Evolutionary conservation across 2,329 filamentous ascomycete genomes (phyloP), one percentile per base, ranked within the genome.

Genomic region (Coniella vitis): DNA sequence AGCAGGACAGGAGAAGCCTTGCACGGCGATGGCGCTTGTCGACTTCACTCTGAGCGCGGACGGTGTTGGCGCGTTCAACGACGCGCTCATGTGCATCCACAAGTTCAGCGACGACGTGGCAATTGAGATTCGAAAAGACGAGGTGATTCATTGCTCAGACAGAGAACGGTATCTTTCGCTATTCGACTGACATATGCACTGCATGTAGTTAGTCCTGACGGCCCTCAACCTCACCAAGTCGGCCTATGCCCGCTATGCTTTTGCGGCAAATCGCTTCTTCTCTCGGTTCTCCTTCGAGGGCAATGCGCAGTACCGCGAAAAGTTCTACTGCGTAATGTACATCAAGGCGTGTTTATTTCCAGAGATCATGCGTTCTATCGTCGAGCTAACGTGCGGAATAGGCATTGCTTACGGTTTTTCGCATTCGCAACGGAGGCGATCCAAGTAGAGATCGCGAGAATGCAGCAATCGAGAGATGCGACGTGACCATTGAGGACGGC

Each of bases 31-130:
- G 81, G 70, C 78, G 5, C 68, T 84, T n/a, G 66, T 90, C 50
- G 83, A 75, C 52, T 90, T 90, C 61, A 86, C 84, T 0, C 70
- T 91, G 47, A 85, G 76, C 57, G 85, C 87, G 49, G 85, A 90
- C 57, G 83, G 83, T 29, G 80, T 88, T 38, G 73, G 74, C 7
- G 79, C 78, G 42, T 71, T 91, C 38, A 84, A 88, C 58, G 87
- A 90, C 64, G 76, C 82, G 20, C 75, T 91, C 49, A 72, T 81
- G 19, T 91, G 87, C 63, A 74, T 91, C 21, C 78, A 79, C 60
- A 89, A 88, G 65, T 90, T 91, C 69, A 86, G 83, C 63, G 87
- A 91, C 57, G 79, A 84, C 39, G 86, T 91, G 17, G 86, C 81
- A 21, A 73, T 91, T 36, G 87, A 90, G 64, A 84, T 84, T 31